Percentiles rank a stretch among this genome's conserved stretches.
These are phyloP conservation scores for Russula sp. DNA, from an alignment of 768 basidiomycete species.

Conservation along the genomic window DNA sequence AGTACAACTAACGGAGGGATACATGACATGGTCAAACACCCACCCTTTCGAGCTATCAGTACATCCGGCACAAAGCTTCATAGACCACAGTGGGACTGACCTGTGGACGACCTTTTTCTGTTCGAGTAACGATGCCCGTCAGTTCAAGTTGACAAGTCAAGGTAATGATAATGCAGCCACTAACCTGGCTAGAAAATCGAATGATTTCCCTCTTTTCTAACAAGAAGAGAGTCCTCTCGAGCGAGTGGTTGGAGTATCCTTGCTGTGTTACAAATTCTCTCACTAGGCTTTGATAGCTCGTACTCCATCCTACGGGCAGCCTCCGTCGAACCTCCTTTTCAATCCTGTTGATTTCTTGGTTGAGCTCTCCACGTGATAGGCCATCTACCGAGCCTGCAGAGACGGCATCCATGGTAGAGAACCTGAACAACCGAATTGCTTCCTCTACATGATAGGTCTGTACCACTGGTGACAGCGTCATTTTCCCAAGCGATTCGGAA, in stretches of 20 bases:
- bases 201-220: slow-evolving; percentile 96
- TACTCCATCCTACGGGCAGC: slow-evolving; percentile 92
- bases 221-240: slow-evolving; percentile 85
- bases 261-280: slow-evolving; percentile 92
- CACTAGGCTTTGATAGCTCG: slow-evolving; percentile 88
- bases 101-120: slow-evolving; percentile 24
- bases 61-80: neutral
- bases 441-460: slow-evolving; percentile 95
- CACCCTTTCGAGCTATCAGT: slow-evolving; percentile 8
- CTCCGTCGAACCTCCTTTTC: slow-evolving; percentile 79
- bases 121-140: neutral
- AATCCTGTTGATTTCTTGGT: slow-evolving; percentile 88
- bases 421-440: slow-evolving; percentile 96
- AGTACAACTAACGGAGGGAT: neutral
- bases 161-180: slow-evolving; percentile 1
- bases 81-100: slow-evolving; percentile 6
- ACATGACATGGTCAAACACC: slow-evolving; percentile 15
- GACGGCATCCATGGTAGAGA: slow-evolving; percentile 98
- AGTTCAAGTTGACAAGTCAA: neutral
- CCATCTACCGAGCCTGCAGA: slow-evolving; percentile 92
- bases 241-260: slow-evolving; percentile 81
- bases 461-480: slow-evolving; percentile 81
- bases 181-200: slow-evolving; percentile 69
- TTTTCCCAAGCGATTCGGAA: slow-evolving; percentile 92
- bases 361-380: slow-evolving; percentile 81